Evolutionary conservation across 768 basidiomycete genomes (phyloP).

Genomic region (Hericium erinaceus): DNA sequence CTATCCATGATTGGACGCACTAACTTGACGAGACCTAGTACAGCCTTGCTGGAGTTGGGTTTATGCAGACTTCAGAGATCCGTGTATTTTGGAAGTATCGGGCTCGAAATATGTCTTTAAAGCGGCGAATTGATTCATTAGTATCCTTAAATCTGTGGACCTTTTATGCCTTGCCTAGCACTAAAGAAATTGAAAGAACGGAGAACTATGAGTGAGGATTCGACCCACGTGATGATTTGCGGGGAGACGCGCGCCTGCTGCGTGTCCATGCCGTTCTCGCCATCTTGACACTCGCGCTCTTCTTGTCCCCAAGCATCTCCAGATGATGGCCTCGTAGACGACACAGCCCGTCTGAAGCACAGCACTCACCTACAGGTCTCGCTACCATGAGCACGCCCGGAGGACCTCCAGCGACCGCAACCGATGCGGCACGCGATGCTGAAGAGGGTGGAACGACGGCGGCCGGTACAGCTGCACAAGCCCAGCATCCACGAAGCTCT

Average conservation of each 20-base stretch:
- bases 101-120: no score
- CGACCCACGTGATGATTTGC: neutral
- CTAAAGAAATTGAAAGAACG: no score
- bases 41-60: no score
- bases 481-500: constrained; percentile 44
- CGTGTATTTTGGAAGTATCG: no score
- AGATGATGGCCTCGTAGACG: neutral
- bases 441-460: neutral
- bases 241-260: neutral
- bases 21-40: no score
- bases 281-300: no score
- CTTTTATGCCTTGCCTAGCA: no score
- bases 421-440: neutral
- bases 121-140: no score
- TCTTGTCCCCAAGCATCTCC: neutral
- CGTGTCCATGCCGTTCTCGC: neutral
- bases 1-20: no score
- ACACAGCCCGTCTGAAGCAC: neutral
- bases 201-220: neutral
- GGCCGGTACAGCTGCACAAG: neutral
- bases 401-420: neutral
- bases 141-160: no score
- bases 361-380: neutral
- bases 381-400: neutral
- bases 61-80: no score